Conservation (phyloP, 768 basidiomycete genomes). For the Serendipita indica region DNA sequence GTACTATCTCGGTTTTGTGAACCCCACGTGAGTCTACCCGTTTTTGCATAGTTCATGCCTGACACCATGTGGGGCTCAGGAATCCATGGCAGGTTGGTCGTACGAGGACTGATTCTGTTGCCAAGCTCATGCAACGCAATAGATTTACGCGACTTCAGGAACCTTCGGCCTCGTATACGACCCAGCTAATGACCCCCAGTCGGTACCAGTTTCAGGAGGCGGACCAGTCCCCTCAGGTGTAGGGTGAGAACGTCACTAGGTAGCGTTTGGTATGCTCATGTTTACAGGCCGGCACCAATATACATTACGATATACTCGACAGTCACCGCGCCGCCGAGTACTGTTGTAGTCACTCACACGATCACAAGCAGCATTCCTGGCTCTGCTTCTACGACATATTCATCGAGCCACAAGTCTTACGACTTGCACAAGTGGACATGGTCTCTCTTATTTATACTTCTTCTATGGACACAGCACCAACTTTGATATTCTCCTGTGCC, state of each 20-base stretch:
- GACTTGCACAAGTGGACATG: too few relatives aligned
- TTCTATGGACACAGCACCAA: too few relatives aligned
- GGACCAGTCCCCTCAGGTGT: too few relatives aligned
- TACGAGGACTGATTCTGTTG: background rate
- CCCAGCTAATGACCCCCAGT: background rate
- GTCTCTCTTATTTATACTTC: too few relatives aligned
- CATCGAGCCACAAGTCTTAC: too few relatives aligned
- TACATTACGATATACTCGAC: background rate
- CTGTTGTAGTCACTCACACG: background rate
- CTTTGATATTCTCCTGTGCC: too few relatives aligned
- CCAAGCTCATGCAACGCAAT: background rate
- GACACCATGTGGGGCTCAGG: background rate
- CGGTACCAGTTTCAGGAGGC: too few relatives aligned
- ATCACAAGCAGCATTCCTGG: background rate
- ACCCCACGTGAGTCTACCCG: background rate
- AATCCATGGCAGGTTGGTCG: background rate
- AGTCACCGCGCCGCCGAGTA: background rate
- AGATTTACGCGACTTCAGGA: background rate
- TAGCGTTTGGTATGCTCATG: too few relatives aligned
- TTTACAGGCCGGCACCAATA: background rate
- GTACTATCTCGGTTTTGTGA: background rate
- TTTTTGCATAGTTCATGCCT: background rate
- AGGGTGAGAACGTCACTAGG: too few relatives aligned
- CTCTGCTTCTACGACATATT: too few relatives aligned
- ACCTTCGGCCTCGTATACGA: background rate